Evolutionary conservation across 768 basidiomycete species (phyloP).

Genomic region (Pleurotus djamor): DNA sequence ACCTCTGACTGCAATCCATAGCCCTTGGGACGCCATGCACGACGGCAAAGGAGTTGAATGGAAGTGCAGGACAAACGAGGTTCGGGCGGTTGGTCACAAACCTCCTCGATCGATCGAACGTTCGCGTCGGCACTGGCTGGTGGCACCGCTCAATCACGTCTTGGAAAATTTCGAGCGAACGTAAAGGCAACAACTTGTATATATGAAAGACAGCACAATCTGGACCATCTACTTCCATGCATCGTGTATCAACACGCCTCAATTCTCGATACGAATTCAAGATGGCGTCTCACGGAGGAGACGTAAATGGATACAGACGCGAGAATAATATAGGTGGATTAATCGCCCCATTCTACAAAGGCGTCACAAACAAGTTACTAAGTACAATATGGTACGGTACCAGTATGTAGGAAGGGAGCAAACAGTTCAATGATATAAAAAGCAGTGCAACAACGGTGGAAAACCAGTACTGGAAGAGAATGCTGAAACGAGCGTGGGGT

Average conservation of each 20-base stretch:
- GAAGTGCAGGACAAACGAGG: no score
- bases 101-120: background rate
- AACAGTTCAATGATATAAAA: background rate
- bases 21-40: background rate
- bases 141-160: no score
- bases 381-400: constrained; percentile 5
- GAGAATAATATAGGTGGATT: background rate
- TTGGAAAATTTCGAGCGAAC: no score
- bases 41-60: background rate
- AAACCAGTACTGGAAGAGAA: background rate
- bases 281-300: background rate
- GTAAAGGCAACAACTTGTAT: no score
- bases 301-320: background rate
- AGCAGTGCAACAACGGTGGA: background rate
- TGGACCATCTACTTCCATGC: no score
- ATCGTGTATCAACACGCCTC: no score
- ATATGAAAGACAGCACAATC: no score
- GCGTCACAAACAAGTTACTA: background rate
- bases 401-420: background rate
- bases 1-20: constrained; percentile 31
- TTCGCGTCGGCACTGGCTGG: no score
- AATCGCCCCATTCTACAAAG: background rate
- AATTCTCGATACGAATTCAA: no score
- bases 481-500: background rate
- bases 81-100: no score